phyloP scores from a whole-genome alignment of 108 stramenopile genomes.

The Ochromonas danica region DNA sequence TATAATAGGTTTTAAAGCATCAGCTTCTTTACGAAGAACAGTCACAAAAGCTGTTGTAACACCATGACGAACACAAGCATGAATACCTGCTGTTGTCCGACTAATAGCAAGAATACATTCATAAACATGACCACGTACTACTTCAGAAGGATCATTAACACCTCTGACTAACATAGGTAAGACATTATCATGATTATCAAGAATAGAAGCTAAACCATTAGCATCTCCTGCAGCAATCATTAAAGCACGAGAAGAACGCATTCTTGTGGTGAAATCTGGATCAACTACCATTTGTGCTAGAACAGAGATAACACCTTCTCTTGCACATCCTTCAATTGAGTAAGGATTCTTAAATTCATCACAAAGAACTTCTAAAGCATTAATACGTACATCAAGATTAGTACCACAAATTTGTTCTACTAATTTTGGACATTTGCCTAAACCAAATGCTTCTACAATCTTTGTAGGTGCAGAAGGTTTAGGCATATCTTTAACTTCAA shows the following conservation, averaged over 20 bases:
- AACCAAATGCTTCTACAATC: conserved; percentile 49
- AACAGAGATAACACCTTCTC: conserved; percentile 24
- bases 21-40: conserved; percentile 28
- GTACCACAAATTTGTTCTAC: conserved; percentile 41
- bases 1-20: conserved; percentile 35
- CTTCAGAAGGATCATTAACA: conserved; percentile 38
- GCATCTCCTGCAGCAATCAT: conserved; percentile 39
- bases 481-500: not conserved
- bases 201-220: conserved; percentile 45
- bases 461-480: not conserved
- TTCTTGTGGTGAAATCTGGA: conserved; percentile 40
- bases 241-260: conserved; percentile 38
- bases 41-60: conserved; percentile 37
- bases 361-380: conserved; percentile 48
- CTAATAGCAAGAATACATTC: conserved; percentile 30
- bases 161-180: conserved; percentile 7
- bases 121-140: conserved; percentile 43
- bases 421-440: conserved; percentile 51
- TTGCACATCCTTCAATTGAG: conserved; percentile 40
- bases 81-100: conserved; percentile 17
- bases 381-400: conserved; percentile 39
- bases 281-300: conserved; percentile 44
- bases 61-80: conserved; percentile 19
- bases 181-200: conserved; percentile 29
- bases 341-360: conserved; percentile 54